Evolutionary conservation across 75 land plant genomes (phyloP), one percentile per base, ranked within the genome.

Genomic region (Pseudotsuga menziesii): DNA sequence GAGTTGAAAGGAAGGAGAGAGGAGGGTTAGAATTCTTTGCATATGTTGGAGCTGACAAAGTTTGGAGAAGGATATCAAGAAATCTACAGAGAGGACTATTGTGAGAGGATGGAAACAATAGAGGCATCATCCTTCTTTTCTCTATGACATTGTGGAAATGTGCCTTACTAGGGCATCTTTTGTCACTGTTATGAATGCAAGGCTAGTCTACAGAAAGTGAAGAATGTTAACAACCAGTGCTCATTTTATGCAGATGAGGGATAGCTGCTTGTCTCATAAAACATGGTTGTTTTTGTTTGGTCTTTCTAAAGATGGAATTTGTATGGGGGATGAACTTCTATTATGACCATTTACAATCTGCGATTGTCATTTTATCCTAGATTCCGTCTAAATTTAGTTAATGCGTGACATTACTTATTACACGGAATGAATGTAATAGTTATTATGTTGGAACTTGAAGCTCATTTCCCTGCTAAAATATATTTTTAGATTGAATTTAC

Each of bases 261-360:
- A 55, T 22, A 78, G 79, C 58, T 82, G 80, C 16, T 67, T 35
- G 1, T 59, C 81, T 78, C 83, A 77, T 27, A 85, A 58, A 72
- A 92, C 96, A 71, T 93, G 96, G 94, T 59, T 93, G 61, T 91
- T 93, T 77, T 48, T 93, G 69, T 89, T 93, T 80, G 94, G 94
- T 35, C 78, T 85, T 48, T 85, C 85, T 7, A 87, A 77, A 66
- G 90, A 83, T 72, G 87, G 90, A 2, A 82, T 66, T 74, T 83
- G 84, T 64, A 75, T 81, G 35, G 92, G 87, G 32, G 32, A 29
- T 29, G 32, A 29, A 29, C 32, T 29, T 29, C 32, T 1, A 29
- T 29, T 29, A 1, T 29, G 1, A 29, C 32, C 1, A 29, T 29
- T 29, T 29, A 29, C 32, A 29, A 29, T 29, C 32, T 29, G 1